These are phyloP conservation scores for Coemansia sp. DNA, from an alignment of 192 early-diverging fungal species.

Conservation along the genomic window DNA sequence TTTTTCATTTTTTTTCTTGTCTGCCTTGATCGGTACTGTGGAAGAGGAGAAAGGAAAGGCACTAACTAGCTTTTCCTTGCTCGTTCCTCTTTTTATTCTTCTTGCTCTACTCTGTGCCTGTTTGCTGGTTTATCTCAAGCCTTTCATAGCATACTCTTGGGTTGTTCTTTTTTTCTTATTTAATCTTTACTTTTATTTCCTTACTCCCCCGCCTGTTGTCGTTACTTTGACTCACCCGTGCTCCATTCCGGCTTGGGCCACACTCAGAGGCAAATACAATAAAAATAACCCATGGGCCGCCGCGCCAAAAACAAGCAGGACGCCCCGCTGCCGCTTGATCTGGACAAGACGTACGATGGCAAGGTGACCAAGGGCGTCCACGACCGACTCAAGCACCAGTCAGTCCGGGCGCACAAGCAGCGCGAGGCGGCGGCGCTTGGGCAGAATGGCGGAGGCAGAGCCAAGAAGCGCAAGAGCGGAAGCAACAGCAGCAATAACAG, in stretches of 20 bases:
- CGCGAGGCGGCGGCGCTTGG: constrained; percentile 12
- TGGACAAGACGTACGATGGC: constrained; percentile 46
- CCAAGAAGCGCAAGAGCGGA: constrained; percentile 12
- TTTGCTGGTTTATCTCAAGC: not conserved
- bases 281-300: constrained; percentile 44
- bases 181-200: constrained; percentile 1
- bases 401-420: constrained; percentile 32
- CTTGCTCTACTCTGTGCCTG: not conserved
- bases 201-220: not conserved
- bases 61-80: too few species aligned
- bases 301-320: constrained; percentile 56
- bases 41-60: not conserved
- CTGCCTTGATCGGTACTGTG: not conserved
- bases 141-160: too few species aligned
- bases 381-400: constrained; percentile 39
- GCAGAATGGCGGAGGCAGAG: not conserved
- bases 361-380: constrained; percentile 47
- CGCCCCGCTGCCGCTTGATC: constrained; percentile 40
- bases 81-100: not conserved
- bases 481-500: too few species aligned
- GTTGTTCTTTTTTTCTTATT: not conserved
- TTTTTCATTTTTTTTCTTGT: not conserved
- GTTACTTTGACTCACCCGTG: not conserved
- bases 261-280: too few species aligned
- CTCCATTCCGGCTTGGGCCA: not conserved